These are phyloP conservation scores for Canna indica DNA, from an alignment of 176 grass and related monocot species.

Conservation along the genomic window DNA sequence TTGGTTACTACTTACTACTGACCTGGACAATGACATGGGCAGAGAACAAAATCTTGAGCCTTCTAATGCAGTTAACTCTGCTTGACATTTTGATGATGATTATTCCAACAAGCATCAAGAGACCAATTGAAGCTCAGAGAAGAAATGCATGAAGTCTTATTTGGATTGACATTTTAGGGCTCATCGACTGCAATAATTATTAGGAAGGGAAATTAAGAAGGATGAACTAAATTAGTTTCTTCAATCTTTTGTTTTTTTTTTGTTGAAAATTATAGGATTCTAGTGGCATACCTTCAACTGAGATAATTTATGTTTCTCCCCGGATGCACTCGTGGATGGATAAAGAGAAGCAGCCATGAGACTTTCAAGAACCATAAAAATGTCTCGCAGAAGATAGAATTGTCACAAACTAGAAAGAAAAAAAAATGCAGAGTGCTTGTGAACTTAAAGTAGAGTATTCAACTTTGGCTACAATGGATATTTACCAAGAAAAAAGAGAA, in stretches of 20 bases:
- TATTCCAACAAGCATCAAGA: slow-evolving; percentile 86
- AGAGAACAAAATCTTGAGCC: slow-evolving; percentile 54
- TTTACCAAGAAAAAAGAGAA: slow-evolving; percentile 10
- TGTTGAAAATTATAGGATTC: neutral
- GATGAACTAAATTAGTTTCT: no score
- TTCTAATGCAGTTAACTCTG: slow-evolving; percentile 35
- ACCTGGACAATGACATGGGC: slow-evolving; percentile 85
- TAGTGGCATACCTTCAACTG: slow-evolving; percentile 44
- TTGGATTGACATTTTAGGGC: slow-evolving; percentile 49
- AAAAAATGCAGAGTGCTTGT: neutral
- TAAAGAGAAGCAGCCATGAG: slow-evolving; percentile 11
- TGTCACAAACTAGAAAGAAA: neutral
- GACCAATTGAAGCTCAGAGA: slow-evolving; percentile 76
- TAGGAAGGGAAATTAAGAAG: neutral
- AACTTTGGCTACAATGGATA: neutral
- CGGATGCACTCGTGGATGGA: slow-evolving; percentile 15
- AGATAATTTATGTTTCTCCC: slow-evolving; percentile 10
- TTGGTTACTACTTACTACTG: no score
- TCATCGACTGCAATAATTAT: slow-evolving; percentile 32
- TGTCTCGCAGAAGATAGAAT: neutral
- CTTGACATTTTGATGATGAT: slow-evolving; percentile 59
- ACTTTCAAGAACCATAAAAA: neutral
- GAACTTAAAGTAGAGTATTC: neutral
- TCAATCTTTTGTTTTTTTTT: neutral
- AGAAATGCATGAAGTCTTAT: slow-evolving; percentile 84